Evolutionary conservation across 345 rosid genomes (phyloP).

Genomic region (Arabis alpina): DNA sequence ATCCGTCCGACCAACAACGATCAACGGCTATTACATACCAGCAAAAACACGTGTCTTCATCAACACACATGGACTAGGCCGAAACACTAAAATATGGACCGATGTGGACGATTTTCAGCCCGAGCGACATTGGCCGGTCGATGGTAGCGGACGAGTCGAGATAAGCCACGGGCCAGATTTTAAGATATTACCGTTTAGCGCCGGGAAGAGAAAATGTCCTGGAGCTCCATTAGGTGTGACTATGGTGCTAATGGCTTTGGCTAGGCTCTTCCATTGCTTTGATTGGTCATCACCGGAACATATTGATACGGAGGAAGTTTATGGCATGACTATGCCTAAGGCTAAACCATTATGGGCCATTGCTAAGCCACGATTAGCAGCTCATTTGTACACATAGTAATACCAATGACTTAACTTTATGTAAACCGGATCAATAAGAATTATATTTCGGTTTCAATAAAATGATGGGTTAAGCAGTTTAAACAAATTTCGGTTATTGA

Average conservation of each 20-base stretch:
- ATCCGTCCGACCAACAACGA: slow-evolving; percentile 64
- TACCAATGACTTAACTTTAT: background rate
- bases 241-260: slow-evolving; percentile 82
- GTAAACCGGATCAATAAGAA: background rate
- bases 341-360: slow-evolving; percentile 67
- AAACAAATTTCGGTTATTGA: background rate
- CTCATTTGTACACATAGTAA: slow-evolving; percentile 54
- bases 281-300: slow-evolving; percentile 70
- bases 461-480: background rate
- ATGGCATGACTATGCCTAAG: slow-evolving; percentile 98
- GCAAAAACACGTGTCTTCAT: slow-evolving; percentile 88
- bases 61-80: slow-evolving; percentile 88
- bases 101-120: slow-evolving; percentile 77
- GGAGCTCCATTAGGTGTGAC: slow-evolving; percentile 93
- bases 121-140: slow-evolving; percentile 70
- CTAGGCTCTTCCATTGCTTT: slow-evolving; percentile 83
- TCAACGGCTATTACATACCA: slow-evolving; percentile 76
- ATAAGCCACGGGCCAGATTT: slow-evolving; percentile 92
- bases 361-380: slow-evolving; percentile 66
- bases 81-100: slow-evolving; percentile 70
- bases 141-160: slow-evolving; percentile 70
- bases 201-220: slow-evolving; percentile 89
- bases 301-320: slow-evolving; percentile 68
- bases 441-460: background rate
- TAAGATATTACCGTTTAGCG: slow-evolving; percentile 86